These are phyloP conservation scores for Citrus australasica DNA, from an alignment of 345 rosid genomes.

Conservation along the genomic window DNA sequence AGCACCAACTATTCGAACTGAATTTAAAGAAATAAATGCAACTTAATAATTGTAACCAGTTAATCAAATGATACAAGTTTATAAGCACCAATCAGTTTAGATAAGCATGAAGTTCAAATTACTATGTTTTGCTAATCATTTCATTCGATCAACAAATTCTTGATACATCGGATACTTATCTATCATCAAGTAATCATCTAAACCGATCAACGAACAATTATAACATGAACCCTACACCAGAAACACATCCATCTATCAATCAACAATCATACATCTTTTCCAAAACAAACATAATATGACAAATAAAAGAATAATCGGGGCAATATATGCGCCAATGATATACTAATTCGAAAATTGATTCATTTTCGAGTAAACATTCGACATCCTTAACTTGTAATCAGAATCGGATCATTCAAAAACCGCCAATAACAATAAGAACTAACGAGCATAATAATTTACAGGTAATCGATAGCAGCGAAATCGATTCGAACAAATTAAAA, in stretches of 20 bases:
- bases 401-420: not conserved
- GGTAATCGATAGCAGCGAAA: slow-evolving; percentile 2
- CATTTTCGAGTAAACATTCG: not conserved
- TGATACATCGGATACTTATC: not conserved
- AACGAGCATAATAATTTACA: not conserved
- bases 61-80: not conserved
- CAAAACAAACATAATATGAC: not conserved
- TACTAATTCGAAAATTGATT: not conserved
- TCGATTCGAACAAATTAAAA: slow-evolving; percentile 12
- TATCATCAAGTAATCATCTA: not conserved
- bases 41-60: not conserved
- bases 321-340: not conserved
- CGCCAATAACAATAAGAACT: not conserved
- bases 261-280: not conserved
- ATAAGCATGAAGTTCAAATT: not conserved
- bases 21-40: not conserved
- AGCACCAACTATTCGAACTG: not conserved
- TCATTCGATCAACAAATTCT: not conserved
- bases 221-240: not conserved
- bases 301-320: not conserved
- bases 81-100: not conserved
- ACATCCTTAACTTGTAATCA: not conserved
- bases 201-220: not conserved
- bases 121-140: not conserved
- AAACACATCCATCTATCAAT: not conserved